Percentiles rank a stretch among this genome's conserved stretches.
phyloP scores from a whole-genome alignment of 1,284 basidiomycete species.

The Sporisorium graminicola region DNA sequence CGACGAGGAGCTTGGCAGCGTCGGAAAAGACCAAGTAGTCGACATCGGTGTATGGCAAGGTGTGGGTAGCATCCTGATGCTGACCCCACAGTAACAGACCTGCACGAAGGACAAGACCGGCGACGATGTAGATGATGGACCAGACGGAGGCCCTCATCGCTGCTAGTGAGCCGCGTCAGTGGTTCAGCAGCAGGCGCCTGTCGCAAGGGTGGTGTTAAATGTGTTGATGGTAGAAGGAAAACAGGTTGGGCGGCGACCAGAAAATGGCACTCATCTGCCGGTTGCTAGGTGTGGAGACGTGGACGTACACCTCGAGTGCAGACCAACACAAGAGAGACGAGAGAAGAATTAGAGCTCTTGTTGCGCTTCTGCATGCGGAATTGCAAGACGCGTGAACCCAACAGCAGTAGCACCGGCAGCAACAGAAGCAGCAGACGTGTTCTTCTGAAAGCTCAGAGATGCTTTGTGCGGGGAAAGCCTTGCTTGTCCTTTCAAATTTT shows the following conservation, averaged over 20 bases:
- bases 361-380: neutral
- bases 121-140: conserved; percentile 46
- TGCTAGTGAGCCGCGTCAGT: neutral
- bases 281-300: no score
- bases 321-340: neutral
- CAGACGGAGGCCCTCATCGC: conserved; percentile 35
- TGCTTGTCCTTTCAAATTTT: neutral
- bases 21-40: conserved; percentile 97
- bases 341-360: neutral
- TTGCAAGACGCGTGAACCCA: neutral
- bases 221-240: neutral
- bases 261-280: no score
- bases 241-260: no score
- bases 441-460: conserved; percentile 1
- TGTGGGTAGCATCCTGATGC: conserved; percentile 84
- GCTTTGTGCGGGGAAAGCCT: conserved; percentile 2
- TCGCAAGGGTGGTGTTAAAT: neutral
- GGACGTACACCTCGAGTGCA: neutral
- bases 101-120: conserved; percentile 77
- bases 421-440: neutral
- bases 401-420: no score
- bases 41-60: conserved; percentile 96
- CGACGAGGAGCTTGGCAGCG: conserved; percentile 74
- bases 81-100: conserved; percentile 84
- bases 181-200: neutral